phyloP scores from a whole-genome alignment of 768 basidiomycete genomes.

The Xerocomus brunneocitrinus region DNA sequence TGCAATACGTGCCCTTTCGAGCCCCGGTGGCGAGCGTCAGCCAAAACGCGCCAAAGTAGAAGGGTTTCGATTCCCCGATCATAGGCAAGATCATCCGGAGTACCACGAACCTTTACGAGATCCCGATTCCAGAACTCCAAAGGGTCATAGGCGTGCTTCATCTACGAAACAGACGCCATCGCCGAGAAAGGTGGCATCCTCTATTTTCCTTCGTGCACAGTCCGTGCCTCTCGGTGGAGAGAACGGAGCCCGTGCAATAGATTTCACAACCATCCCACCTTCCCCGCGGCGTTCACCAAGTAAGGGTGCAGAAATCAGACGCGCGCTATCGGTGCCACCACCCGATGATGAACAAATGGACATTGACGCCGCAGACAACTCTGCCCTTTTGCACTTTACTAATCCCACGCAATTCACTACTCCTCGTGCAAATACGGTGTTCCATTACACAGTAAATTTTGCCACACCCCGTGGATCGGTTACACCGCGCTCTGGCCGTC shows the following conservation, averaged over 20 bases:
- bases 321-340: conserved; percentile 25
- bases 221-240: conserved; percentile 27
- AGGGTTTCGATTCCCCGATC: conserved; percentile 11
- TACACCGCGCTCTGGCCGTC: background rate
- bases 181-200: conserved; percentile 7
- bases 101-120: conserved; percentile 22
- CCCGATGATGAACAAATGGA: conserved; percentile 21
- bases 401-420: conserved; percentile 8
- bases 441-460: conserved; percentile 25
- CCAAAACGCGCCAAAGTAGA: conserved; percentile 27
- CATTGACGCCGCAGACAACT: conserved; percentile 16
- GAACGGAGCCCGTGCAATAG: conserved; percentile 12
- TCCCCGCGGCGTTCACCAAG: conserved; percentile 27
- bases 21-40: conserved; percentile 13
- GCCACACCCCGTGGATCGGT: conserved; percentile 22
- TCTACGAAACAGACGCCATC: conserved; percentile 22
- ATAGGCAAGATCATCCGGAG: conserved; percentile 10
- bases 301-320: conserved; percentile 17
- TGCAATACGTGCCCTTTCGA: conserved; percentile 6
- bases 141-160: conserved; percentile 14
- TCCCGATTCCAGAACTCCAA: conserved; percentile 4
- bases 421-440: conserved; percentile 10
- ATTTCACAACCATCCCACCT: conserved; percentile 20
- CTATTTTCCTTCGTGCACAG: conserved; percentile 22
- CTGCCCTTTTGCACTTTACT: conserved; percentile 21